These are phyloP conservation scores for Daedaleopsis sinensis DNA, from an alignment of 768 basidiomycete genomes.

Conservation along the genomic window DNA sequence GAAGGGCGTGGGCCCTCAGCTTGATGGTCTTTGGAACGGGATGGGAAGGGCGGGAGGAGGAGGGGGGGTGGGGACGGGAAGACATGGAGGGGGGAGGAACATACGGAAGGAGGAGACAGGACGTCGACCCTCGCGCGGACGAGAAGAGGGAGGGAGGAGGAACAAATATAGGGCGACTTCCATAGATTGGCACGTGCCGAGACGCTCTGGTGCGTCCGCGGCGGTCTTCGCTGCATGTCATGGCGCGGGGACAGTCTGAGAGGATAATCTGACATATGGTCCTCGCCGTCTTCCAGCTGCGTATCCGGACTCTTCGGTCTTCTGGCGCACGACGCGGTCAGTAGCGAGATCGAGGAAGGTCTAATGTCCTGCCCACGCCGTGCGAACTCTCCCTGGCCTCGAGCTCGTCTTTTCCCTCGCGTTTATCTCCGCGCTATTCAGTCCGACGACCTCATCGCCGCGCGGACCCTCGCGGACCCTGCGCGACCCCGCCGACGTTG, in stretches of 20 bases:
- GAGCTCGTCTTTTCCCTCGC: slow-evolving; percentile 13
- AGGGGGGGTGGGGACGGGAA: slow-evolving; percentile 17
- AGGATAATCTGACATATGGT: background rate
- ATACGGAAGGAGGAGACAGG: slow-evolving; percentile 8
- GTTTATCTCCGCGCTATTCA: slow-evolving; percentile 15
- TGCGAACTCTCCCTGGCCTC: slow-evolving; percentile 12
- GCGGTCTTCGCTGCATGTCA: slow-evolving; percentile 8
- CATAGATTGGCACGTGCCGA: background rate
- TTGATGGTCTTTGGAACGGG: slow-evolving; percentile 31
- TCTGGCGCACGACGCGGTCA: no score
- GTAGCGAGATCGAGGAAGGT: background rate
- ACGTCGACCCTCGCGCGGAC: background rate
- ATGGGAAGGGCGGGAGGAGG: slow-evolving; percentile 15
- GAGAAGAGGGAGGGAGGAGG: background rate
- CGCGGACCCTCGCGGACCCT: no score
- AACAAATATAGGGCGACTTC: slow-evolving; percentile 3
- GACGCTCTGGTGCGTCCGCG: background rate
- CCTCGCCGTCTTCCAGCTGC: background rate
- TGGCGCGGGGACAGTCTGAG: slow-evolving; percentile 6
- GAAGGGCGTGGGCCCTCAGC: slow-evolving; percentile 38
- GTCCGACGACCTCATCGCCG: background rate
- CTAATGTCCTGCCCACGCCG: background rate
- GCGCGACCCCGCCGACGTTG: background rate
- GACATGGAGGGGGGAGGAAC: slow-evolving; percentile 17
- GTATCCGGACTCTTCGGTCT: no score